Evolutionary conservation across 495 filamentous ascomycete genomes (phyloP).

Genomic region (Aspergillus egyptiacus): DNA sequence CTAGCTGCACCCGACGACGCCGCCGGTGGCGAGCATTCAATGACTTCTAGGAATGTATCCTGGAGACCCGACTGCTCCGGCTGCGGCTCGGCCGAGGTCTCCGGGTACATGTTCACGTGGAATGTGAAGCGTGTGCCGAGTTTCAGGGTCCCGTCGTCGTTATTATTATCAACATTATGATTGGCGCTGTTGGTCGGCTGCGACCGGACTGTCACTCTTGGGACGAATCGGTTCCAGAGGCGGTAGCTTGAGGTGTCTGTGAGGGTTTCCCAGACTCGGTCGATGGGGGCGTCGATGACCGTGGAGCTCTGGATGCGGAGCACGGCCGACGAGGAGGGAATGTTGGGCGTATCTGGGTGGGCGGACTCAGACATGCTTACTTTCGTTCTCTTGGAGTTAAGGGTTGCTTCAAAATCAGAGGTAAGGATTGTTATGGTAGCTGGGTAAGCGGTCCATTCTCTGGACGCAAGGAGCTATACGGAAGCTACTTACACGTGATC

Average conservation of each 20-base stretch:
- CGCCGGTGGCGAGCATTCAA: conserved; percentile 29
- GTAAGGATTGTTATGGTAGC: too few species aligned
- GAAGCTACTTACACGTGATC: too few species aligned
- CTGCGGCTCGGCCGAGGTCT: conserved; percentile 20
- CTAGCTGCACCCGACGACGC: too few species aligned
- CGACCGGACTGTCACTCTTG: conserved; percentile 38
- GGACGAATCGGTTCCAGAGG: conserved; percentile 40
- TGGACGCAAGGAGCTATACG: too few species aligned
- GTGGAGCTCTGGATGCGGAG: conserved; percentile 32
- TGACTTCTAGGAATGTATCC: conserved; percentile 18
- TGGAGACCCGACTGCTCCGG: conserved; percentile 6
- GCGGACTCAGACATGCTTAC: conserved; percentile 11
- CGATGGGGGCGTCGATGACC: conserved; percentile 29
- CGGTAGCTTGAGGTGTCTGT: conserved; percentile 41
- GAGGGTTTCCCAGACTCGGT: conserved; percentile 31
- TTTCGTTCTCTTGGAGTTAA: not conserved
- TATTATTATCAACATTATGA: not conserved
- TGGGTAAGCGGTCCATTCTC: too few species aligned
- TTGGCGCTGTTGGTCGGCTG: conserved; percentile 33
- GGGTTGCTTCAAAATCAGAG: not conserved
- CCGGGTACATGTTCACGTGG: conserved; percentile 34
- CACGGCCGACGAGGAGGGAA: conserved; percentile 25
- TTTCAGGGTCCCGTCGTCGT: conserved; percentile 20
- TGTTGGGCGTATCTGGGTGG: conserved; percentile 27
- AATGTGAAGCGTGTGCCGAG: conserved; percentile 35